Conservation (phyloP, 305 asterid species). For the Andrographis paniculata region DNA sequence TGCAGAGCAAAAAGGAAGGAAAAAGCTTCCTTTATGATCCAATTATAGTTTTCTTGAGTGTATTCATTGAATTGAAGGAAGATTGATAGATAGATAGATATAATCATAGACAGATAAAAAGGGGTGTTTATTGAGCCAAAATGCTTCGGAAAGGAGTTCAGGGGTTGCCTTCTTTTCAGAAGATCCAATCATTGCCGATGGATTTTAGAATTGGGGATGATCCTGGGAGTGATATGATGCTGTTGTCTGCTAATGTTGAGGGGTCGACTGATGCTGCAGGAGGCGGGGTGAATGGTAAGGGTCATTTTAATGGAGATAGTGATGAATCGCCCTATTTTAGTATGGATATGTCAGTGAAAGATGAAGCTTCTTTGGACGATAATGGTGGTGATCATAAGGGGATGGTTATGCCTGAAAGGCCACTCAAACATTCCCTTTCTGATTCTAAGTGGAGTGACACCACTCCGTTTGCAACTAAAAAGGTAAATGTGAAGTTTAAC, state of each 20-base stretch:
- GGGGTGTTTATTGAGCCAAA: conserved; percentile 21
- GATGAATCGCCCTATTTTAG: conserved; percentile 84
- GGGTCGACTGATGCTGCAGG: conserved; percentile 26
- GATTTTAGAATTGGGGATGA: conserved; percentile 45
- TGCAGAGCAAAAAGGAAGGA: conserved; percentile 28
- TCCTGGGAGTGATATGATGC: conserved; percentile 33
- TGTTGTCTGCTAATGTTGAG: conserved; percentile 40
- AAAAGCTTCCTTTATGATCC: conserved; percentile 56
- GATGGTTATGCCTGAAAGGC: conserved; percentile 25
- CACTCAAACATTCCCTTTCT: conserved; percentile 28
- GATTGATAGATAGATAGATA: no score
- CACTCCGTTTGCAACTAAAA: conserved; percentile 57
- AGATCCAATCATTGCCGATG: conserved; percentile 67
- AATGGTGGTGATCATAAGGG: conserved; percentile 44
- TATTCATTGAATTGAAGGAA: conserved; percentile 36
- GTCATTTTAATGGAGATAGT: conserved; percentile 27
- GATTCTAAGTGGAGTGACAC: conserved; percentile 84
- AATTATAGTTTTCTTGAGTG: conserved; percentile 43
- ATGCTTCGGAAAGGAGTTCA: conserved; percentile 50
- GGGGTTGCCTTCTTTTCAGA: conserved; percentile 41
- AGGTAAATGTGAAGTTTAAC: conserved; percentile 39
- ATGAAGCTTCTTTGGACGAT: conserved; percentile 33
- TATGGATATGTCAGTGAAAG: conserved; percentile 40
- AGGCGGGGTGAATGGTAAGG: conserved; percentile 33
- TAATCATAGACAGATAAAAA: no score